Evolutionary conservation across 1,284 basidiomycete genomes (phyloP), one percentile per base, ranked within the genome.

Genomic region (Blastosporella zonata): DNA sequence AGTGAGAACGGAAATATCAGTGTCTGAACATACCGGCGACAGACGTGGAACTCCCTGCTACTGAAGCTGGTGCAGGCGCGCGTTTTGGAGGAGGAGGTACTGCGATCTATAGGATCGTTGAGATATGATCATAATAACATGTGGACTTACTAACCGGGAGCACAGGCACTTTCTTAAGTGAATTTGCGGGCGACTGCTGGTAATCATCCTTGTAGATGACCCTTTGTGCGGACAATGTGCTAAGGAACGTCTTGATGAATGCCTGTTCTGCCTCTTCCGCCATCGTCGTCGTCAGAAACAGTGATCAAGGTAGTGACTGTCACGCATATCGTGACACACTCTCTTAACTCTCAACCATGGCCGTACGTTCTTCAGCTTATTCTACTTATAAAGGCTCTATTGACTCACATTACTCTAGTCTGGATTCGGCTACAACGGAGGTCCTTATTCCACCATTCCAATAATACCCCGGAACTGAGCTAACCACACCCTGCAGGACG

Each of bases 191-290:
- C 0, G 87, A 84, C 42, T 90, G 85, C 60, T 87, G 82, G 68
- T 87, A 93, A 63, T 90, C 84, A 64, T 89, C 80, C 20, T 72
- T 65, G 63, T 86, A 92, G 7, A 75, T 77, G 45, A 93, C 75
- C 22, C 84, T 82, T 60, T 89, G 85, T 1, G 75, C 68, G 0
- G 80, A 75, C 54, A 96, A 65, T 9, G 81, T 82, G 55, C 83
- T 86, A 41, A 84, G 68, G 58, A 88, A 87, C 5, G 79, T 78
- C 62, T 82, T 87, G 45, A 87, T 79, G 63, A 93, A 93, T 1
- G 83, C 81, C 56, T 78, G 74, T 60, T 91, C 87, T 45, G 84
- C 75, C 53, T 73, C 70, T 56, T 73, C 70, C 46, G 65, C 63
- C 66, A 71, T 69, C 45, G 27, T 47, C 40, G 40, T 33, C 9